Base-by-base conservation (phyloP, 2,329 filamentous ascomycete genomes). In the Trichoderma asperellum region DNA sequence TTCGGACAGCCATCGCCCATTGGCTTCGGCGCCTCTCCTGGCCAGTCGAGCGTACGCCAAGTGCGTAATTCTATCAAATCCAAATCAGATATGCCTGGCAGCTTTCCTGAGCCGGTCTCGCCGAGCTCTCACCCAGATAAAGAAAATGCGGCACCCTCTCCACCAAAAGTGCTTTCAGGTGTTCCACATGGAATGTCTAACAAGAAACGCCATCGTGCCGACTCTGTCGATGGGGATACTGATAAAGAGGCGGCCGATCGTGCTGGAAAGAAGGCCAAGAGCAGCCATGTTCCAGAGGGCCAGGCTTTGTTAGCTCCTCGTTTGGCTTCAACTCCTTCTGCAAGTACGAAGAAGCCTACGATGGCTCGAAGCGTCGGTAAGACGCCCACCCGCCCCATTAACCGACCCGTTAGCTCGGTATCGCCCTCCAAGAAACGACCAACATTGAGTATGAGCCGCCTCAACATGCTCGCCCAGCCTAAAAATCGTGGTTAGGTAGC, bases 171-270 rank as follows among this genome's bases (percentile, higher is more conserved):
- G 76, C 75, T 84, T 62, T 74, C 78, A n/a, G 83, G 83, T 49
- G 83, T 88, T 47, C 83, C 87, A 4, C 89, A 91, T 73, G 89
- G 89, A 21, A 86, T 91, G 79, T 78, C 82, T 8, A 90, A 88
- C 80, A 91, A 91, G 83, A 91, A 90, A 79, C 86, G 89, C 32
- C 84, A 86, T 73, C 84, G 88, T n/a, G 84, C 84, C 18, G 84
- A 79, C 64, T 84, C 83, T 59, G 87, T 88, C 53, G 86, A 87
- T 67, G 87, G 89, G 65, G 84, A 87, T 40, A 83, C 83, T 0
- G 84, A 85, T 62, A 77, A 82, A 57, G 81, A 85, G 70, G 83
- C 80, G 2, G 78, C 76, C 2, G 80, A 84, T 69, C 84, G 86
- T 16, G 85, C 84, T 1, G 80, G 83, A 32, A 91, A 91, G 83